Conservation (phyloP, 495 filamentous ascomycete genomes). For the Cudoniella acicularis region DNA sequence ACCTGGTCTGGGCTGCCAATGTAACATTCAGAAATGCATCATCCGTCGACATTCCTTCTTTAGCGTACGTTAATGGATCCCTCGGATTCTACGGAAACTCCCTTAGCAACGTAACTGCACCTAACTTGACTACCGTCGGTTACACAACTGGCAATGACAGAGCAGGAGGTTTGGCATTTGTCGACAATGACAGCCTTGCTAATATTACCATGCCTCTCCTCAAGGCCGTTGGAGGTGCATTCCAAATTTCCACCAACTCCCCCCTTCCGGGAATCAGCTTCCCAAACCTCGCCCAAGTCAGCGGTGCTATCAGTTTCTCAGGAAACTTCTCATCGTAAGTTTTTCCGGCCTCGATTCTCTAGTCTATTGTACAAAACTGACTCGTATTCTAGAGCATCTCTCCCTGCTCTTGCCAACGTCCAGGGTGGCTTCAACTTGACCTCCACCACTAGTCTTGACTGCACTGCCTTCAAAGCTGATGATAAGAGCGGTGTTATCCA, state of each 20-base stretch:
- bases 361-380: not conserved
- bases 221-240: constrained; percentile 66
- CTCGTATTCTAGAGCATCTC: not conserved
- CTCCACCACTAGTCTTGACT: constrained; percentile 61
- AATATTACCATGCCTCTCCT: constrained; percentile 75
- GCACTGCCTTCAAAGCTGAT: constrained; percentile 43
- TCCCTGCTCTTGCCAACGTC: constrained; percentile 58
- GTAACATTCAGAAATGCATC: constrained; percentile 87
- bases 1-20: constrained; percentile 73
- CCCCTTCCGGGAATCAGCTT: constrained; percentile 62
- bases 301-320: constrained; percentile 83
- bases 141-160: constrained; percentile 43
- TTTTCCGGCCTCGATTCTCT: not conserved
- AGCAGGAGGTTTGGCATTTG: constrained; percentile 52
- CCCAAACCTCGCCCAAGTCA: constrained; percentile 60
- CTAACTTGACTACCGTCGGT: constrained; percentile 78
- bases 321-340: constrained; percentile 82
- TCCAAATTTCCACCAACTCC: constrained; percentile 87
- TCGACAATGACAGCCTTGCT: constrained; percentile 67
- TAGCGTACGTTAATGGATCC: constrained; percentile 70
- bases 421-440: constrained; percentile 84
- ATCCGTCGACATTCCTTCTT: constrained; percentile 68
- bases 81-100: constrained; percentile 80
- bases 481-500: constrained; percentile 50
- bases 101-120: constrained; percentile 62